These are phyloP conservation scores for Paramecium tetraurelia DNA, from an alignment of 73 alveolate species.

Conservation along the genomic window DNA sequence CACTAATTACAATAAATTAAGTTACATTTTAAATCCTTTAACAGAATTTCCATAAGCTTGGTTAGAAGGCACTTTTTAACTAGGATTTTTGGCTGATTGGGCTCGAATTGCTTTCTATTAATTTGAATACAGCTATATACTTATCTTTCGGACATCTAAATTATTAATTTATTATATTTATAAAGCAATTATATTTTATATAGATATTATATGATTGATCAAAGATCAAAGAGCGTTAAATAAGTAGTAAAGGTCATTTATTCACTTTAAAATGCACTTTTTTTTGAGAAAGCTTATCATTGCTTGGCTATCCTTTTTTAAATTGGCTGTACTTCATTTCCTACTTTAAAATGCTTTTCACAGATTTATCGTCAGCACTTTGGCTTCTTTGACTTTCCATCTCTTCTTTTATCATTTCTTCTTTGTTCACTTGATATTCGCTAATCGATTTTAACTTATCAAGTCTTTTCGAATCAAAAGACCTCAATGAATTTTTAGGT, in stretches of 20 bases:
- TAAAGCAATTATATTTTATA: background rate
- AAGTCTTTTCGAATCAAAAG: background rate
- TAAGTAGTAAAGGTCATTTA: background rate
- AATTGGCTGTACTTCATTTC: slow-evolving; percentile 6
- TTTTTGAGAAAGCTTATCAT: background rate
- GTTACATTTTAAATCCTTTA: slow-evolving; percentile 46
- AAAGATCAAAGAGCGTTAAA: background rate
- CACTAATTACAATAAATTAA: background rate
- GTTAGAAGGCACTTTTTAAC: background rate
- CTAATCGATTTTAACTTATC: background rate
- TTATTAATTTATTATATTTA: background rate
- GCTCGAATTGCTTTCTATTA: slow-evolving; percentile 18
- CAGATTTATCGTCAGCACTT: slow-evolving; percentile 1
- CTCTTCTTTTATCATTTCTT: background rate
- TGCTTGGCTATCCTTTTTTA: background rate
- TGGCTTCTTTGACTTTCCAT: background rate
- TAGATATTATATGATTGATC: background rate
- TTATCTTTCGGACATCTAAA: background rate
- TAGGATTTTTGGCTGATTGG: slow-evolving; percentile 32
- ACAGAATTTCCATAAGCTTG: slow-evolving; percentile 4
- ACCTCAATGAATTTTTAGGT: background rate
- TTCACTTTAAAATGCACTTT: background rate
- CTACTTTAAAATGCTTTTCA: background rate
- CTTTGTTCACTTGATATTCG: background rate
- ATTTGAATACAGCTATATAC: background rate